phyloP scores from a whole-genome alignment of 768 basidiomycete genomes.

The Lyophyllum shimeji region DNA sequence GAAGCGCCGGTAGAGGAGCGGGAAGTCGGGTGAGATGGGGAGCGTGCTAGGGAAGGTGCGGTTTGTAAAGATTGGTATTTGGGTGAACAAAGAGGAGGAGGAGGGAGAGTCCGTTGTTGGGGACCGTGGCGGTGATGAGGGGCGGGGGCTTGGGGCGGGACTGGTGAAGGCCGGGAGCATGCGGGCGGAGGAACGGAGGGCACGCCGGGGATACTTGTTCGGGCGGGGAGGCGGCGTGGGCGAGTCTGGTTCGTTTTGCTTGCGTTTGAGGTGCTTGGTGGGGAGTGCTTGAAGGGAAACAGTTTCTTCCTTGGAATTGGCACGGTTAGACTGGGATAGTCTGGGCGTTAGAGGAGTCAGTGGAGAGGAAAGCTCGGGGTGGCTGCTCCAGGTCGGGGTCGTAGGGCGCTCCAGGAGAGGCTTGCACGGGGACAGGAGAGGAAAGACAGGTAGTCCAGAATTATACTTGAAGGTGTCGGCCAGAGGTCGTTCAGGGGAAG shows the following conservation, averaged over 20 bases:
- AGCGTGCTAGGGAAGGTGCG: constrained; percentile 54
- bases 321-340: neutral
- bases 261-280: neutral
- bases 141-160: neutral
- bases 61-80: constrained; percentile 24
- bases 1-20: constrained; percentile 71
- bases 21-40: constrained; percentile 43
- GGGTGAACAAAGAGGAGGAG: neutral
- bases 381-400: neutral
- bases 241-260: neutral
- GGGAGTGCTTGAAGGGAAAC: neutral
- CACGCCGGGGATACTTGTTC: constrained; percentile 4
- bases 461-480: neutral
- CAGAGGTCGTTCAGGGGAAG: neutral
- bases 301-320: neutral
- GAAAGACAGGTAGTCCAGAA: neutral
- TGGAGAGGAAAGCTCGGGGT: constrained; percentile 3
- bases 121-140: neutral
- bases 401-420: neutral
- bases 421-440: neutral
- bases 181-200: neutral
- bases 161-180: neutral
- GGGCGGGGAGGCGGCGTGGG: constrained; percentile 2
- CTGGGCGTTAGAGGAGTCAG: constrained; percentile 13
- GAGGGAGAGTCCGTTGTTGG: neutral